Evolutionary conservation across 1,139 yeast species (phyloP).

Genomic region (Debaryomyces udenii): DNA sequence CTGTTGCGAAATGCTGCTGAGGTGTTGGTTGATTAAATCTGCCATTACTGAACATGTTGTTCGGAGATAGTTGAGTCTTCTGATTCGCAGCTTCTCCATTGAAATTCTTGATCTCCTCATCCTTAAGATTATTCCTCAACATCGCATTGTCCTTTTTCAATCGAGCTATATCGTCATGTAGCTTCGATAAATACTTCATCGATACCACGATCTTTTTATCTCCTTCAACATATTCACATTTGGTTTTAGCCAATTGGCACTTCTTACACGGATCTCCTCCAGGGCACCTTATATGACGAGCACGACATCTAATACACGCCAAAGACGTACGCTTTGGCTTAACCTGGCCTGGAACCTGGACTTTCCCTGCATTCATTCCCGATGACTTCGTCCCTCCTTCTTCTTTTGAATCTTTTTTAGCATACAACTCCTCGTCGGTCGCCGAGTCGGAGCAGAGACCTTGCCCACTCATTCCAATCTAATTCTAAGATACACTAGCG

Average conservation of each 20-base stretch:
- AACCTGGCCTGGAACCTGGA: conserved; percentile 5
- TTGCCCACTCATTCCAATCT: conserved; percentile 5
- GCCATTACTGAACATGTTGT: background rate
- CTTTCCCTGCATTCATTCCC: background rate
- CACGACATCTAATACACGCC: conserved; percentile 72
- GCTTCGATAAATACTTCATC: conserved; percentile 66
- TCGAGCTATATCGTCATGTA: conserved; percentile 68
- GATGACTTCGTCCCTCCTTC: background rate
- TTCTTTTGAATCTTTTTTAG: background rate
- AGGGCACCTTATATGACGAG: conserved; percentile 78
- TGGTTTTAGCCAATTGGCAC: conserved; percentile 59
- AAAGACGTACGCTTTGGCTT: conserved; percentile 38
- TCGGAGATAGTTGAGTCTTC: background rate
- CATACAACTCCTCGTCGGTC: background rate
- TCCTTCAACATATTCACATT: conserved; percentile 77
- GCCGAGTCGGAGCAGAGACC: conserved; percentile 3
- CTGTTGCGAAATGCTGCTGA: background rate
- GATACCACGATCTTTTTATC: conserved; percentile 79
- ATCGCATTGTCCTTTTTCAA: conserved; percentile 57
- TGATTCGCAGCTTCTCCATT: conserved; percentile 8
- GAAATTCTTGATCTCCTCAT: conserved; percentile 24
- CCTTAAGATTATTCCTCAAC: conserved; percentile 49
- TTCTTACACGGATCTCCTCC: conserved; percentile 79
- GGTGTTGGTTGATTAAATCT: background rate
- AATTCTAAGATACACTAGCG: too few relatives aligned